These are phyloP conservation scores for Pseudogymnoascus sp. DNA, from an alignment of 2,329 filamentous ascomycete genomes.

Conservation along the genomic window DNA sequence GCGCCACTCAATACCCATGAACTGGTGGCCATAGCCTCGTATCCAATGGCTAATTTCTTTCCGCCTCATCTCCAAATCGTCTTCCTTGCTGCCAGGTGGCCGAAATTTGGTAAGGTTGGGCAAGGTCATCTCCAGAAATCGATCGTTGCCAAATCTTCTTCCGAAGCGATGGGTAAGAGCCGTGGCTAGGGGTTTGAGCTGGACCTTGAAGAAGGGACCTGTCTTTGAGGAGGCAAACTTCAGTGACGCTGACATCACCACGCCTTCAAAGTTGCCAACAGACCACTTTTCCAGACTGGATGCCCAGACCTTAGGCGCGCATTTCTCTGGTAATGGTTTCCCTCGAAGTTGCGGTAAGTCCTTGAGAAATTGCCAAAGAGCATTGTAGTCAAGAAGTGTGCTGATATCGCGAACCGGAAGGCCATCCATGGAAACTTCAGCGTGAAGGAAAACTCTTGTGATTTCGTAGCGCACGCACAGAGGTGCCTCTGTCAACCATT, in stretches of 20 bases:
- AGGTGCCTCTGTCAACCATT: conserved; percentile 15
- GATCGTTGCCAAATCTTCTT: conserved; percentile 50
- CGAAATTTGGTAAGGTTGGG: conserved; percentile 34
- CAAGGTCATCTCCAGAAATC: conserved; percentile 50
- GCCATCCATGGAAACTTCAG: conserved; percentile 18
- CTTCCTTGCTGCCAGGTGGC: conserved; percentile 25
- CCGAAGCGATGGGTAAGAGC: conserved; percentile 45
- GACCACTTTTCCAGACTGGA: conserved; percentile 15
- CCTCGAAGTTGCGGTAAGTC: conserved; percentile 35
- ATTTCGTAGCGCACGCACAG: conserved; percentile 26
- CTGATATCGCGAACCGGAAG: conserved; percentile 12
- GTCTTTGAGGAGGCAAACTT: conserved; percentile 25
- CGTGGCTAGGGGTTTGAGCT: conserved; percentile 42
- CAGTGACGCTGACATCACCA: conserved; percentile 40
- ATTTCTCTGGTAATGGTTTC: conserved; percentile 43
- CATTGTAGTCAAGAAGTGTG: conserved; percentile 32
- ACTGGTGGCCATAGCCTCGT: conserved; percentile 18
- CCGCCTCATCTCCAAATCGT: conserved; percentile 28
- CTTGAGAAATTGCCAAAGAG: conserved; percentile 37
- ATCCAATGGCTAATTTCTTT: conserved; percentile 37
- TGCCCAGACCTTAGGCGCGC: conserved; percentile 39
- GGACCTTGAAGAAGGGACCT: conserved; percentile 39
- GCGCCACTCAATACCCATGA: conserved; percentile 26
- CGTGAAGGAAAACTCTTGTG: conserved; percentile 24
- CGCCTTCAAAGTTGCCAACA: conserved; percentile 32